These are phyloP conservation scores for Aspergillus sp. DNA, from an alignment of 2,329 filamentous ascomycete genomes.

Conservation along the genomic window DNA sequence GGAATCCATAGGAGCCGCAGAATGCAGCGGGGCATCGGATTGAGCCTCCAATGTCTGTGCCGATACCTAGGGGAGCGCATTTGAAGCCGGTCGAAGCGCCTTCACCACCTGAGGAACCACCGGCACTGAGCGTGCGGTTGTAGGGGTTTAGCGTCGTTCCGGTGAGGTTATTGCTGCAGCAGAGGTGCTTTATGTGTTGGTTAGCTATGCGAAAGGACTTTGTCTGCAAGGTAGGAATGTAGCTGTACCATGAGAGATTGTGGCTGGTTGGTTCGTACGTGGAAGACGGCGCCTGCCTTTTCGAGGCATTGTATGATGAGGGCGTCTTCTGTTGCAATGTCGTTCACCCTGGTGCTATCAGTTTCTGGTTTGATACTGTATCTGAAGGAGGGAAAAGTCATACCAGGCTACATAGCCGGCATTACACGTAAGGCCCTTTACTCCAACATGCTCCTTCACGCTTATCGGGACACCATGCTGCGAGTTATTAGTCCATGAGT, in stretches of 20 bases:
- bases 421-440: slow-evolving; percentile 50
- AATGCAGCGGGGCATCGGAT: slow-evolving; percentile 50
- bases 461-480: slow-evolving; percentile 58
- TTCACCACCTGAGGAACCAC: slow-evolving; percentile 50
- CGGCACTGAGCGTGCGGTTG: slow-evolving; percentile 43
- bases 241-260: slow-evolving; percentile 42
- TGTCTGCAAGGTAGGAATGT: neutral
- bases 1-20: slow-evolving; percentile 48
- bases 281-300: slow-evolving; percentile 45
- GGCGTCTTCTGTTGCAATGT: slow-evolving; percentile 39
- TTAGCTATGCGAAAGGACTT: neutral
- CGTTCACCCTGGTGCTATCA: slow-evolving; percentile 34
- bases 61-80: slow-evolving; percentile 47
- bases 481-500: neutral
- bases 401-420: slow-evolving; percentile 41
- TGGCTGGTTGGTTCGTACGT: slow-evolving; percentile 48
- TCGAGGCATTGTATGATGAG: slow-evolving; percentile 35
- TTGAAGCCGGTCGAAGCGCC: slow-evolving; percentile 46
- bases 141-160: slow-evolving; percentile 45
- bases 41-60: slow-evolving; percentile 52
- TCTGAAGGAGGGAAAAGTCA: neutral
- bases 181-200: slow-evolving; percentile 32
- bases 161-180: slow-evolving; percentile 45
- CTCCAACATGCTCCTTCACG: slow-evolving; percentile 64
- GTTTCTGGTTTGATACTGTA: neutral